These are phyloP conservation scores for Daldinia grandis DNA, from an alignment of 495 filamentous ascomycete genomes.

Conservation along the genomic window DNA sequence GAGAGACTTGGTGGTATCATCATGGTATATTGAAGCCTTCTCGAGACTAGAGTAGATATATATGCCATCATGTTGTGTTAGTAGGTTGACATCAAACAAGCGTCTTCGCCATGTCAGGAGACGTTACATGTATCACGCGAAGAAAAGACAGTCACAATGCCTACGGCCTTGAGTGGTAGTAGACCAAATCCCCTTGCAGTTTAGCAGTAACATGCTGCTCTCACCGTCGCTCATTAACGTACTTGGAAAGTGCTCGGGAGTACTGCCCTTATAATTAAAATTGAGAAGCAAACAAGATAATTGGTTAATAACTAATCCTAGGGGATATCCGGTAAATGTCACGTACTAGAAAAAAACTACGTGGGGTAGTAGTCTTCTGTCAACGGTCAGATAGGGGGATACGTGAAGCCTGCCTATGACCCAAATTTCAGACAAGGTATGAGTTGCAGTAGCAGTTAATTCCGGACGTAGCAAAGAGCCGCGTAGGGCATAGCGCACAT, in stretches of 20 bases:
- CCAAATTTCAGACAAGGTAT: slow-evolving; percentile 8
- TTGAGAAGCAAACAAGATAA: neutral
- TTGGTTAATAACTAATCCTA: neutral
- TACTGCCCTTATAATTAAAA: neutral
- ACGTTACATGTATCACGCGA: slow-evolving; percentile 44
- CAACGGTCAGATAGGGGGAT: neutral
- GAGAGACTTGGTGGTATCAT: slow-evolving; percentile 21
- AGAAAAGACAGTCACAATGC: slow-evolving; percentile 24
- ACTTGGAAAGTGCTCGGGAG: neutral
- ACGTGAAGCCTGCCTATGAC: slow-evolving; percentile 21
- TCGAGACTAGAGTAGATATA: slow-evolving; percentile 1
- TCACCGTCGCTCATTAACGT: neutral
- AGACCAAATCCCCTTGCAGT: neutral
- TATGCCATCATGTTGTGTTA: slow-evolving; percentile 5
- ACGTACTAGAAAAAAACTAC: neutral
- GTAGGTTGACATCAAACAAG: neutral
- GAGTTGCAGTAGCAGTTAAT: slow-evolving; percentile 6
- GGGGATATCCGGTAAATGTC: neutral
- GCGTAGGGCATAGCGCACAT: slow-evolving; percentile 8
- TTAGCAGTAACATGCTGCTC: neutral
- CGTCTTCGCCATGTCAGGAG: slow-evolving; percentile 33
- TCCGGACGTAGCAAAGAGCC: slow-evolving; percentile 17
- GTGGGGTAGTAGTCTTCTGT: neutral
- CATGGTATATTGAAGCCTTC: slow-evolving; percentile 29
- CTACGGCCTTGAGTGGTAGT: neutral